Evolutionary conservation across 192 early-diverging fungal species (phyloP).

Genomic region (Coemansia sp.): DNA sequence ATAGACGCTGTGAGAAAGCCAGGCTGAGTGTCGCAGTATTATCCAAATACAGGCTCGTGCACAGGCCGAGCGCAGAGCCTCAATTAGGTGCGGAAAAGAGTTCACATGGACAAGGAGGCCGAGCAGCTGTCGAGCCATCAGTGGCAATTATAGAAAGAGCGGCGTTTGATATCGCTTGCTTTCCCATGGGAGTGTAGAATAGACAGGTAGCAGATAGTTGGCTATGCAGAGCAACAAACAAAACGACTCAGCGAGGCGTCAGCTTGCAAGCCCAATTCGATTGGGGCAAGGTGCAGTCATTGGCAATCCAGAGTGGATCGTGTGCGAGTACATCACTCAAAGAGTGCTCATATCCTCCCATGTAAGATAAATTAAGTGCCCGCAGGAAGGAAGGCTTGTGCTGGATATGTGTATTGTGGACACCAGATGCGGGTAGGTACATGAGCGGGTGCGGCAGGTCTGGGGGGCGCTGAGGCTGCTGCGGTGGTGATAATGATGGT

Average conservation of each 20-base stretch:
- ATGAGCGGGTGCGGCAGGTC: not conserved
- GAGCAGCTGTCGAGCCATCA: not conserved
- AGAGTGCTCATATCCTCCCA: not conserved
- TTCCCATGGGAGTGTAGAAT: not conserved
- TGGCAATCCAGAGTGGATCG: not conserved
- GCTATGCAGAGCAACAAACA: not conserved
- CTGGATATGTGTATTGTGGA: slow-evolving; percentile 4
- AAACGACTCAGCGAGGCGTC: not conserved
- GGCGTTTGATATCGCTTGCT: not conserved
- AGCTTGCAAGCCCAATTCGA: not conserved
- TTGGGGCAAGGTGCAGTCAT: not conserved
- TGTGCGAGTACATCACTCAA: not conserved
- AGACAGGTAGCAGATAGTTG: not conserved
- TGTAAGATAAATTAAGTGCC: not conserved
- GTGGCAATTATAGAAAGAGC: not conserved
- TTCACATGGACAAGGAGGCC: not conserved
- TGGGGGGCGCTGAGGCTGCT: not conserved
- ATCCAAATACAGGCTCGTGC: not conserved
- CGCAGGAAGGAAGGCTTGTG: slow-evolving; percentile 3
- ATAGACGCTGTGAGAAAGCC: not conserved
- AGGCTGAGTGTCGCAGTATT: not conserved
- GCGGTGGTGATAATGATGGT: slow-evolving; percentile 1
- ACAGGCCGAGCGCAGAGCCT: slow-evolving; percentile 1
- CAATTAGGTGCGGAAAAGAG: not conserved
- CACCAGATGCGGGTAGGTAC: not conserved